Evolutionary conservation across 768 basidiomycete species (phyloP).

Genomic region (Amyloporia xantha): DNA sequence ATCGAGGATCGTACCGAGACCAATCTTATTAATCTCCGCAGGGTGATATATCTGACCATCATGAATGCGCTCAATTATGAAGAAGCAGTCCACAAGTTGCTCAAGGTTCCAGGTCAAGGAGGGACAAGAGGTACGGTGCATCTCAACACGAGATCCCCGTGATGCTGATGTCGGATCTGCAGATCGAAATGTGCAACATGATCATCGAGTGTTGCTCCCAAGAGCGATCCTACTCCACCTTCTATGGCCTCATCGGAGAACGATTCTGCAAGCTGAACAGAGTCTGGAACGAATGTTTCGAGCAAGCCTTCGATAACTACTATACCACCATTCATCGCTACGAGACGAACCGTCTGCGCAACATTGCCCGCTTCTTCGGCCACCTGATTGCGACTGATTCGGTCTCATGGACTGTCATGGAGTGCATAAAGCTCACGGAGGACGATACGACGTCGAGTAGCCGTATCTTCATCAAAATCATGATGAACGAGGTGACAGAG

Average conservation of each 20-base stretch:
- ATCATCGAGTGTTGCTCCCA: constrained; percentile 99
- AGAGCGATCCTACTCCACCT: constrained; percentile 95
- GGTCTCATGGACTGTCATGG: constrained; percentile 83
- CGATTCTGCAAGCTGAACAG: constrained; percentile 96
- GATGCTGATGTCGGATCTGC: not conserved
- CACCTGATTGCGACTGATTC: constrained; percentile 83
- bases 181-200: constrained; percentile 98
- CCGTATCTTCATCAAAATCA: constrained; percentile 96
- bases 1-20: constrained; percentile 95
- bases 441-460: constrained; percentile 95
- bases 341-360: constrained; percentile 96
- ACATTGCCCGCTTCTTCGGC: constrained; percentile 95
- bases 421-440: constrained; percentile 88
- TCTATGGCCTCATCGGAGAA: constrained; percentile 94
- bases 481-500: constrained; percentile 95
- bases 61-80: constrained; percentile 99
- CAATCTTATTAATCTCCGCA: constrained; percentile 90
- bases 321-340: constrained; percentile 97
- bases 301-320: constrained; percentile 82
- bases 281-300: constrained; percentile 86
- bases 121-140: constrained; percentile 80
- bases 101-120: constrained; percentile 89
- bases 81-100: constrained; percentile 96
- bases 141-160: not conserved
- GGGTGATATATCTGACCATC: constrained; percentile 94